Evolutionary conservation across 2,329 filamentous ascomycete genomes (phyloP).

Genomic region (Dactylellina sp.): DNA sequence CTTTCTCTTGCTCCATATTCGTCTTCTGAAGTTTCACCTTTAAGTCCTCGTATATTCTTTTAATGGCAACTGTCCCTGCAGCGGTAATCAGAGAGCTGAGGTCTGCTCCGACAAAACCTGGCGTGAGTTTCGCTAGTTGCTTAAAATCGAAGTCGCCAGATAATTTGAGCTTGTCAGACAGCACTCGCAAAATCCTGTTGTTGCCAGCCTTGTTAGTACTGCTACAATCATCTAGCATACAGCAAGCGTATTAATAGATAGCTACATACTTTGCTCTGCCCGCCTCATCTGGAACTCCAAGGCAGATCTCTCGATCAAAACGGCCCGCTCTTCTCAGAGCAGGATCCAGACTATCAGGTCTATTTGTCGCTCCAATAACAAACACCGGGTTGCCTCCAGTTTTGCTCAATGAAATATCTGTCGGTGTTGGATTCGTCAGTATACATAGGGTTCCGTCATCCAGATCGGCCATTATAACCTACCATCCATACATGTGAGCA

Average conservation of each 20-base stretch:
- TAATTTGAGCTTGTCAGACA: conserved; percentile 75
- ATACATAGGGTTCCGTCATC: not conserved
- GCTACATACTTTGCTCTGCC: conserved; percentile 72
- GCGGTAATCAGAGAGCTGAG: conserved; percentile 78
- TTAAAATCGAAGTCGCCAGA: conserved; percentile 78
- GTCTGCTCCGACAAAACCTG: conserved; percentile 93
- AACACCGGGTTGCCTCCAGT: conserved; percentile 83
- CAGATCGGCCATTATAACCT: not conserved
- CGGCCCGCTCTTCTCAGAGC: conserved; percentile 78
- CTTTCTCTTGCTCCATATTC: conserved; percentile 40
- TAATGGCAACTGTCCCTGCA: conserved; percentile 74
- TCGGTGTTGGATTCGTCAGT: not conserved
- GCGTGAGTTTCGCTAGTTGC: conserved; percentile 81
- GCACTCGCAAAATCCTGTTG: conserved; percentile 74
- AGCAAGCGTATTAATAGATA: not conserved
- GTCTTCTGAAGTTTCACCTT: conserved; percentile 66
- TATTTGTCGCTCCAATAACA: conserved; percentile 89
- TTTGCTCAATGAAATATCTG: conserved; percentile 75
- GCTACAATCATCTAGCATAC: not conserved
- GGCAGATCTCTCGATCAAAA: conserved; percentile 86
- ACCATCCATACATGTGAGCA: conserved; percentile 85
- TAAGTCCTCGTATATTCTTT: conserved; percentile 69
- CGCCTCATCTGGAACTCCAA: conserved; percentile 84
- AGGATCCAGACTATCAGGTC: conserved; percentile 86
- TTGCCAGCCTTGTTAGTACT: conserved; percentile 1